Evolutionary conservation across 202 grass and related monocot species (phyloP).

Genomic region (Bolboschoenoplectus hybrid): DNA sequence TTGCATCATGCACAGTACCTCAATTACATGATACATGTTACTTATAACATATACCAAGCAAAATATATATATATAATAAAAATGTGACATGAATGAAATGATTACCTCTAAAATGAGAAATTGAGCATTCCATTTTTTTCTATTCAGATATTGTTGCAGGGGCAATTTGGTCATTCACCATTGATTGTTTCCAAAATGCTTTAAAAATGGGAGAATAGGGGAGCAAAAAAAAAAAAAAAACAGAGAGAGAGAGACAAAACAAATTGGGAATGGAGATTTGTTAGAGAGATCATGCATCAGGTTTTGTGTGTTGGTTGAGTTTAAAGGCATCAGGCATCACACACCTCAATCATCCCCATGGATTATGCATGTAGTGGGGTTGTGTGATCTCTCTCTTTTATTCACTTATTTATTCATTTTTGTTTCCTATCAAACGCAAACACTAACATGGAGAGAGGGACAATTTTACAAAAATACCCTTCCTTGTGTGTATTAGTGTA

Average conservation of each 20-base stretch:
- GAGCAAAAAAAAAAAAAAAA: not conserved
- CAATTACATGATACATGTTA: too few relatives aligned
- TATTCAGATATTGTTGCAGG: not conserved
- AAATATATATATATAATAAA: too few relatives aligned
- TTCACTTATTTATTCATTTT: not conserved
- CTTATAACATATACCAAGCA: too few relatives aligned
- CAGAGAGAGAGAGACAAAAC: not conserved
- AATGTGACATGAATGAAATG: too few relatives aligned
- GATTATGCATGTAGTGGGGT: slow-evolving; percentile 31
- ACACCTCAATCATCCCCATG: slow-evolving; percentile 30
- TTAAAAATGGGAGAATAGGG: too few relatives aligned
- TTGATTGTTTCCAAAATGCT: not conserved
- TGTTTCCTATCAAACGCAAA: not conserved
- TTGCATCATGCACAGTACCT: not conserved
- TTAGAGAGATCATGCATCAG: slow-evolving; percentile 40
- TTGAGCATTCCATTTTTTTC: not conserved
- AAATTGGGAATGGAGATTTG: slow-evolving; percentile 12
- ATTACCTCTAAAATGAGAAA: too few relatives aligned
- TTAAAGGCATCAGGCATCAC: slow-evolving; percentile 5
- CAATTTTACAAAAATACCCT: not conserved
- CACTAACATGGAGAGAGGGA: not conserved
- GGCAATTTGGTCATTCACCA: not conserved
- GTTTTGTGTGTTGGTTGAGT: slow-evolving; percentile 30
- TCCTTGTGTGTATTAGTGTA: not conserved
- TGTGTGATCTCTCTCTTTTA: slow-evolving; percentile 27